These are phyloP conservation scores for Blastobotrys buckinghamii DNA, from an alignment of 1,139 yeast species.

Conservation along the genomic window DNA sequence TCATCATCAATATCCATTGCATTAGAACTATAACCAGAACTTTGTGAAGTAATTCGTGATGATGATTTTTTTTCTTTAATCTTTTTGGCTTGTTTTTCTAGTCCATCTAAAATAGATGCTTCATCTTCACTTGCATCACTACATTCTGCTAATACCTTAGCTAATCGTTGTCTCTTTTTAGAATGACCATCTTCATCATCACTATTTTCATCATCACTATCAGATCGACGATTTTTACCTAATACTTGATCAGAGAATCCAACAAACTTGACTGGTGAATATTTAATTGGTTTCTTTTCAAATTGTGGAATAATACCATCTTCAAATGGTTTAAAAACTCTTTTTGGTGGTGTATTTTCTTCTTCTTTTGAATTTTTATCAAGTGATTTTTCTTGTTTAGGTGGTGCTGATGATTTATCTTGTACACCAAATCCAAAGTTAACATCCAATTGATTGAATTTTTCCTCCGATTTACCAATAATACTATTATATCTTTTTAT, in stretches of 20 bases:
- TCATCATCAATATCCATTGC: background rate
- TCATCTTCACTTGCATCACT: background rate
- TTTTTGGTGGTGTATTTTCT: background rate
- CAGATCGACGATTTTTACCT: background rate
- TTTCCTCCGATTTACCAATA: conserved; percentile 11
- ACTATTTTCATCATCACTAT: background rate
- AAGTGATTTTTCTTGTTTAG: background rate
- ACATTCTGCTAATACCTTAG: background rate
- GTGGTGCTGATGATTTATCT: no score
- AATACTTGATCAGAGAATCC: conserved; percentile 12
- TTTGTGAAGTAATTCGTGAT: no score
- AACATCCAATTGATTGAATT: conserved; percentile 11
- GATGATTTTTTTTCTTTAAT: background rate
- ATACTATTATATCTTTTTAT: conserved; percentile 14
- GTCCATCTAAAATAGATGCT: background rate
- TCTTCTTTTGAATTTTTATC: background rate
- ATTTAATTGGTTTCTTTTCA: background rate
- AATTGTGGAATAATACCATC: background rate
- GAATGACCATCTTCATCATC: background rate
- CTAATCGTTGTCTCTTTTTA: background rate
- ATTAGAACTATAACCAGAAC: background rate
- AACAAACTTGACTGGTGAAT: conserved; percentile 10
- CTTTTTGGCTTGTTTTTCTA: background rate
- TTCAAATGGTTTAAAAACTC: background rate
- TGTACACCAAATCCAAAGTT: conserved; percentile 14